Conservation (phyloP, 371 early-diverging fungal species). For the Mortierella polycephala region DNA sequence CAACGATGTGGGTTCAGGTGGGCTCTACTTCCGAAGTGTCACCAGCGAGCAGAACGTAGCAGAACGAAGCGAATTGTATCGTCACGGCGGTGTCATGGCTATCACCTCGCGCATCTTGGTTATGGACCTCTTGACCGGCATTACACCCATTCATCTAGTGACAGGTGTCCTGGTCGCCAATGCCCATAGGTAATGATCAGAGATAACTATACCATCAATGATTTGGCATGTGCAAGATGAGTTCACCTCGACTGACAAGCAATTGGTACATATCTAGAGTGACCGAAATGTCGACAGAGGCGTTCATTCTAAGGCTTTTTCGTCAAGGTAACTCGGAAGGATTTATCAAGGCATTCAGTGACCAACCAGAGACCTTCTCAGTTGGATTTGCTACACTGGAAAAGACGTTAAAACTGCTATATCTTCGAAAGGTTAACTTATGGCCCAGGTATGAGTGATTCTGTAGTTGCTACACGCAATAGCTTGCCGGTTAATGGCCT, state of each 20-base stretch:
- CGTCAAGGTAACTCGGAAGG: constrained; percentile 84
- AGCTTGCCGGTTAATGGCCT: neutral
- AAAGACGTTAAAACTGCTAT: constrained; percentile 82
- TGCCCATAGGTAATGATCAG: constrained; percentile 75
- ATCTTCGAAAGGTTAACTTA: constrained; percentile 82
- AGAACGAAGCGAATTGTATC: constrained; percentile 77
- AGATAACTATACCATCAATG: too few relatives aligned
- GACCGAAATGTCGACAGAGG: constrained; percentile 83
- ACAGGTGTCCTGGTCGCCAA: constrained; percentile 90
- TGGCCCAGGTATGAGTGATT: constrained; percentile 80
- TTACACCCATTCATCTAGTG: constrained; percentile 81
- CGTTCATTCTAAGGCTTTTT: constrained; percentile 86
- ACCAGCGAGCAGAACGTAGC: constrained; percentile 46
- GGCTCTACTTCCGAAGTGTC: constrained; percentile 42
- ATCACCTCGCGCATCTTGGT: constrained; percentile 92
- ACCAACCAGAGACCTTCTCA: constrained; percentile 80
- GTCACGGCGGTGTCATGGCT: constrained; percentile 89
- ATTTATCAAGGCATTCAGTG: constrained; percentile 96
- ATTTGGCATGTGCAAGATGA: too few relatives aligned
- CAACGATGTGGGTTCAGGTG: constrained; percentile 62
- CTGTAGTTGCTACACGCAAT: too few relatives aligned
- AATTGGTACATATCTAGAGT: constrained; percentile 60
- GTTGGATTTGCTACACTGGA: constrained; percentile 89
- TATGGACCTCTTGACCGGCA: constrained; percentile 91
- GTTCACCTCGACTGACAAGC: neutral